Conservation (phyloP, 2,329 filamentous ascomycete genomes). For the Fusarium stilboides region DNA sequence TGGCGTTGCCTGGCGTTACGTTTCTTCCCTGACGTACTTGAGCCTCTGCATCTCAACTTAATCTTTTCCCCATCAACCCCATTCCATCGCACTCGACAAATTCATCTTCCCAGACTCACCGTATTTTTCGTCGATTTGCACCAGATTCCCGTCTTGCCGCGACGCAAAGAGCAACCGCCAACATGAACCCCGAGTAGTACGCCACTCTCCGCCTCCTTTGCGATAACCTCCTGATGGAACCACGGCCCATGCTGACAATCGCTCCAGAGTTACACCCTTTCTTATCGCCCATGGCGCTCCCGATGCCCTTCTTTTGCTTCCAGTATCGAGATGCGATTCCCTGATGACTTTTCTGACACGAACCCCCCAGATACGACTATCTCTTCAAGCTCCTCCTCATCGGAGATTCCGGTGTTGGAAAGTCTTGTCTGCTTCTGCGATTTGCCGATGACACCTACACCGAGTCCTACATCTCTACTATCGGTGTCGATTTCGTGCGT, state of each 20-base stretch:
- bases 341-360: constrained; percentile 47
- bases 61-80: constrained; percentile 49
- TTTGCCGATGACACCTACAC: constrained; percentile 99
- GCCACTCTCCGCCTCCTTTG: constrained; percentile 60
- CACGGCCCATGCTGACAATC: constrained; percentile 45
- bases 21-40: constrained; percentile 57
- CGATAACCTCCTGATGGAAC: constrained; percentile 53
- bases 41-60: constrained; percentile 52
- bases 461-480: constrained; percentile 99
- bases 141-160: constrained; percentile 25
- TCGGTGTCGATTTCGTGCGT: constrained; percentile 98
- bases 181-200: constrained; percentile 95
- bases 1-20: constrained; percentile 51
- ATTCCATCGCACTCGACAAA: constrained; percentile 39
- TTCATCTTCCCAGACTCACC: constrained; percentile 15
- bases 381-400: constrained; percentile 99
- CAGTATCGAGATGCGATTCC: constrained; percentile 23
- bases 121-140: constrained; percentile 12
- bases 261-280: constrained; percentile 46
- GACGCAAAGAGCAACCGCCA: constrained; percentile 59
- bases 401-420: constrained; percentile 99
- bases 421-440: constrained; percentile 97
- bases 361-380: constrained; percentile 91
- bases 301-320: constrained; percentile 8
- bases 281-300: constrained; percentile 19